Evolutionary conservation across 2,329 filamentous ascomycete genomes (phyloP), one percentile per base, ranked within the genome.

Genomic region (Epichloe elymi): DNA sequence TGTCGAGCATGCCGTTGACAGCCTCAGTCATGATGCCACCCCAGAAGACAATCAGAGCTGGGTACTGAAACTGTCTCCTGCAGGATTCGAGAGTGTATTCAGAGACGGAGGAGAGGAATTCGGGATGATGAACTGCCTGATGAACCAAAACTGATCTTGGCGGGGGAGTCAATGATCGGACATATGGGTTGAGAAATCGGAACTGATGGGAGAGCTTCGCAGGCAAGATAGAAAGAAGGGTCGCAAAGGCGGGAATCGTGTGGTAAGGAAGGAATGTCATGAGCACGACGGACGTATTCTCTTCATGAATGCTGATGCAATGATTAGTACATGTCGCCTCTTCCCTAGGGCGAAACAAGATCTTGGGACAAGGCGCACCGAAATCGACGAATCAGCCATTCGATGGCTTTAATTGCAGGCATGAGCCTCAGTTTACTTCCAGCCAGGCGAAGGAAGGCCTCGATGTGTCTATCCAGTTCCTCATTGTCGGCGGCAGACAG

Each of bases 181-280:
- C 81, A 67, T 97, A 97, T 4, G 91, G 91, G 54, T 83, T 78
- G 52, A 98, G 76, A 65, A 95, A 95, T 57, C 83, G 84, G 65
- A 93, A 89, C 38, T 86, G 80, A 40, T 78, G 71, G 1, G 89
- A 83, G 8, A 96, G 73, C 47, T 75, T 79, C n/a, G 74, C 65
- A 0, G 93, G 89, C 12, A 98, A 72, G 52, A 98, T 94, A 2
- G 88, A 90, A 26, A 98, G 74, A 7, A 97, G 74, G 1, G 88
- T 90, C 45, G 85, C 75, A 65, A 98, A 98, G 14, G 88, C 80
- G 5, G 86, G 86, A 35, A 88, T 85, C 7, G 83, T 82, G 65
- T 98, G 90, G 67, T 95, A 97, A 1, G 93, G 93, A 5, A 98
- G 75, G 65, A 97, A 97, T 3, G 90, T 87, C 57, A 90, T 78